Base-by-base conservation (phyloP, 345 rosid species). In the Balakata baccata region DNA sequence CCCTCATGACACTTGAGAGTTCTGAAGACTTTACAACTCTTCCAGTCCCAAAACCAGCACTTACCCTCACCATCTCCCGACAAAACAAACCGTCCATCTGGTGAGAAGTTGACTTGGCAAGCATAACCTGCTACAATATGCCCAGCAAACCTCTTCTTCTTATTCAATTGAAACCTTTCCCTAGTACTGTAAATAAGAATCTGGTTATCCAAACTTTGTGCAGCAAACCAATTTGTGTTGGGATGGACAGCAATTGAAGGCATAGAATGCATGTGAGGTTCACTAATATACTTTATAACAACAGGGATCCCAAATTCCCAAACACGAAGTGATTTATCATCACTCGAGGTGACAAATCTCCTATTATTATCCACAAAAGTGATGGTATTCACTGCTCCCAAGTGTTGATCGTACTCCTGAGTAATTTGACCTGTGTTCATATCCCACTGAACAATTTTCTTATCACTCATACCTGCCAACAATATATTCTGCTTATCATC, bases 41-140 rank as follows among this genome's bases (percentile, higher is more conserved):
- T 94, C 98, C 99, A 95, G 76, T 92, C 98, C 98, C 98, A 95
- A 81, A 95, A 95, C 99, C 99, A 95, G 85, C 98, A 92, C 82
- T 83, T 91, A 69, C 98, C 99, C 75, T 95, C 99, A 54, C 98
- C 99, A 86, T 95, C 99, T 80, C 99, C 99, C 1, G 99, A 95
- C 96, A 95, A 89, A 8, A 95, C 98, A 89, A 95, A 95, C 74
- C 99, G 84, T 10, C 99, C 98, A 84, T 95, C 99, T 2, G 98
- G 99, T 7, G 98, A 95, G 86, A 92, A 95, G 80, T 95, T 95
- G 29, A 95, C 99, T 81, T 91, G 99, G 79, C 99, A 95, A 23
- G 99, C 99, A 76, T 95, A 95, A 39, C 99, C 98, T 7, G 97
- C 98, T 3, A 81, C 96, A 81, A 87, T 84, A 82, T 95, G 98